Base-by-base conservation (phyloP, 2,329 filamentous ascomycete genomes). In the Rhinocladiella similis region DNA sequence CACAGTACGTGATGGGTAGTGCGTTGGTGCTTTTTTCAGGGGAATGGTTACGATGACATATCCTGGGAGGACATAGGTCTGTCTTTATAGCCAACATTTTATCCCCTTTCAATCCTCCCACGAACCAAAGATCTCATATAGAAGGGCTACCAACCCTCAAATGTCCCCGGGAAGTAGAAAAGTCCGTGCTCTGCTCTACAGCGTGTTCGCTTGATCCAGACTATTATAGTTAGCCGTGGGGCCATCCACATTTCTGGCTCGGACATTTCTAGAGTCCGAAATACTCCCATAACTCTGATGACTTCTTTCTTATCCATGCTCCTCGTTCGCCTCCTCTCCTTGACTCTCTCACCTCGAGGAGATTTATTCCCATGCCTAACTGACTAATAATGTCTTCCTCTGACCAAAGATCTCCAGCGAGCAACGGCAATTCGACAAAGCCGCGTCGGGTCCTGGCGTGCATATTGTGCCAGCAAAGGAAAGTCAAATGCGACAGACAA, bases 391-490 rank as follows among this genome's bases (percentile, higher is more conserved):
- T 33, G 29, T 33, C 29, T 9, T 33, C 29, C 29, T 10, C 29
- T 33, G 29, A 33, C 10, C 29, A 33, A 33, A 7, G 6, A 33
- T 33, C 29, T 33, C 29, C 29, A 33, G 10, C 3, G 29, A 33
- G 25, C 25, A 7, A 3, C 25, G 25, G 25, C 25, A 27, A 33
- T 9, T 12, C 29, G 29, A 19, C 13, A 18, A 72, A 71, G 59
- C 61, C 70, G 20, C 70, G 70, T 53, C 71, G 75, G n/a, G 67
- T 77, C 13, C 74, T 80, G 29, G 75, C 82, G 36, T 93, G 89
- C 66, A 79, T 90, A 13, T 78, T 86, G 18, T 93, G 89, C 67
- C 88, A 91, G 68, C 87, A 89, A 69, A 83, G 87, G 59, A 91
- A 91, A 69, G 81, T 91, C 39, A 85, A 85, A 56, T 91, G 88